Base-by-base conservation (phyloP, 2,329 filamentous ascomycete genomes). In the Fusarium chlamydosporum region DNA sequence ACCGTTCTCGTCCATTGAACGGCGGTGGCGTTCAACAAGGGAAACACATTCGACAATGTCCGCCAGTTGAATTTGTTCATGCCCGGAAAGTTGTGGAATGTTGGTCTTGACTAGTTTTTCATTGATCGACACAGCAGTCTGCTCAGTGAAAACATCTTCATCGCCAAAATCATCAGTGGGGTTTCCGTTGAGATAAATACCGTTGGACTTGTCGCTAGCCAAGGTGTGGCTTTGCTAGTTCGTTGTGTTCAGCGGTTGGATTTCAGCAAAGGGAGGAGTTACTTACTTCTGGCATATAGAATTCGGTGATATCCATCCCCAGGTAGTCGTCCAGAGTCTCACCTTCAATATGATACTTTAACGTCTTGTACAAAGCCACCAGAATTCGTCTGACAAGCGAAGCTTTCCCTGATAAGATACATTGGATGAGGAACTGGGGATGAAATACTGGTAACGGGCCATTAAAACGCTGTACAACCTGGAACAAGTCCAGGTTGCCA, bases 381-480 rank as follows among this genome's bases (percentile, higher is more conserved):
- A 98, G 79, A 11, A 97, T 89, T 11, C 84, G 84, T 70, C 93
- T 90, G 3, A 96, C 93, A 7, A 93, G 78, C 5, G 80, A 77
- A 34, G 86, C 85, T 76, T 97, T 97, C 1, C 94, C 95, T 20
- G 90, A 87, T 27, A 97, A 83, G 37, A 97, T 93, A 72, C 92
- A 95, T 77, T 97, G 92, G 53, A 92, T 91, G 27, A 98, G 80
- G 61, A 97, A 92, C 74, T 97, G 93, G 0, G 96, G 96, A 74
- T 99, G 95, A 73, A 97, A 99, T 3, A 96, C 85, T 0, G 96
- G 93, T 8, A 98, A 82, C 4, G 94, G 92, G 0, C 93, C 92
- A 74, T 97, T 98, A 48, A 98, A 84, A 64, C 92, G 85, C 70
- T 92, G 91, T 12, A 96, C 92, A 10, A 94, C 86, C 38, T 94